Base-by-base conservation (phyloP, 1,284 basidiomycete species). In the Boletus semigastroideus region DNA sequence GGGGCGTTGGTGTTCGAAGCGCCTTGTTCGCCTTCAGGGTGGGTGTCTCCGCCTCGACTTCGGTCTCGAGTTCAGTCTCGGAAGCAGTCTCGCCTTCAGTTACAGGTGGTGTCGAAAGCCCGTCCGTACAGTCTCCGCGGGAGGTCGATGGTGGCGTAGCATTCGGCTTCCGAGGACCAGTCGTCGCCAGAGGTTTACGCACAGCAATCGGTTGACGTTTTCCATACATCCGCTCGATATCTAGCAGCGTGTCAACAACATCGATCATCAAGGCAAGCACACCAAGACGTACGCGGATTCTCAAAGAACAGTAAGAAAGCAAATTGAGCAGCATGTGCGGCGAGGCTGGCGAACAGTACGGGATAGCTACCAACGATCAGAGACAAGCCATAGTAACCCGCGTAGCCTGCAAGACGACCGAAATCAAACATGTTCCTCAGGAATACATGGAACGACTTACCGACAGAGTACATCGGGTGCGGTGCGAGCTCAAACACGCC, bases 271-370 rank as follows among this genome's bases (percentile, higher is more conserved):
- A 51, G 6, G 1, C 48, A 48, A n/a, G 42, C 8, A 27, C 11
- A 58, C 17, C 17, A 31, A 27, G 19, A 71, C 91, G 72, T 67
- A 92, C 94, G 96, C 54, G 96, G 96, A 65, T 96, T 98, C 74
- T 98, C 96, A 62, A 99, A 99, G 70, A 87, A 89, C n/a, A 94
- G 79, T 50, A 99, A 78, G 79, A 99, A 99, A 5, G 89, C 91
- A 70, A 98, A 98, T 66, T 99, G 96, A 13, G 90, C 88, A 0
- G 93, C 90, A 68, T 99, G 97, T 0, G 91, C 96, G 2, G 87
- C 88, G 17, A 99, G 80, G 59, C 92, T 95, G 53, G 90, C 92
- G 61, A 98, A 98, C 10, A 99, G 77, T 3, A 98, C 93, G 0
- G 90, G 80, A 66, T 98, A 97, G 74, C 91, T 89, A 20, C 92